These are phyloP conservation scores for Eremothecium sinecaudum DNA, from an alignment of 1,139 yeast genomes.

Conservation along the genomic window DNA sequence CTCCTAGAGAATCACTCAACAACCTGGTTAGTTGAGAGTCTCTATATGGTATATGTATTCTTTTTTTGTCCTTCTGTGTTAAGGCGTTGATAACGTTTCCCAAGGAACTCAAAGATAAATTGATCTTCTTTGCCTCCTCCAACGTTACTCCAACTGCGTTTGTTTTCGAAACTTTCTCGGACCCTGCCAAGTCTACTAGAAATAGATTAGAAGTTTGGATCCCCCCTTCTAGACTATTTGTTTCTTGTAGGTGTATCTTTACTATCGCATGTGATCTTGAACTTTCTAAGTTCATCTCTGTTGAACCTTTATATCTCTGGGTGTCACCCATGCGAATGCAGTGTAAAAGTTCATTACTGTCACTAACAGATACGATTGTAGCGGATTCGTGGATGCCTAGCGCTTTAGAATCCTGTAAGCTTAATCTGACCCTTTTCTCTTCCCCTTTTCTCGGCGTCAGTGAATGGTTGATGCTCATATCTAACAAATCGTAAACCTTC, in stretches of 20 bases:
- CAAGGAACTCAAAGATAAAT: slow-evolving; percentile 64
- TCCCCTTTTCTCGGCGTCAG: slow-evolving; percentile 7
- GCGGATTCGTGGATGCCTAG: slow-evolving; percentile 63
- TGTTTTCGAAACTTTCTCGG: slow-evolving; percentile 76
- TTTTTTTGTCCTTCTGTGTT: slow-evolving; percentile 46
- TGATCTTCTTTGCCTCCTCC: slow-evolving; percentile 80
- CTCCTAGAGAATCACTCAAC: slow-evolving; percentile 78
- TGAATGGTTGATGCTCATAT: slow-evolving; percentile 10
- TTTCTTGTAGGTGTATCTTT: slow-evolving; percentile 53
- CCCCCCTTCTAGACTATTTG: slow-evolving; percentile 37
- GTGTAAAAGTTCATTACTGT: slow-evolving; percentile 48
- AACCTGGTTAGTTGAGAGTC: slow-evolving; percentile 80
- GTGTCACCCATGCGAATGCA: slow-evolving; percentile 49
- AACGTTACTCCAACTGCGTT: slow-evolving; percentile 69
- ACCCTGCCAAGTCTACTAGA: slow-evolving; percentile 81
- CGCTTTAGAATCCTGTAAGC: slow-evolving; percentile 57
- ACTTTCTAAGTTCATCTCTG: slow-evolving; percentile 67
- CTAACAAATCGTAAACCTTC: slow-evolving; percentile 53
- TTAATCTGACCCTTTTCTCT: slow-evolving; percentile 32
- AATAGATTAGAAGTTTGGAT: slow-evolving; percentile 36
- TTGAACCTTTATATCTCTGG: slow-evolving; percentile 49
- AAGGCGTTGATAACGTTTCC: slow-evolving; percentile 77
- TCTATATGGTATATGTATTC: slow-evolving; percentile 58
- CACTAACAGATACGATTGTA: slow-evolving; percentile 50
- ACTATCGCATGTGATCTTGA: slow-evolving; percentile 80